These are phyloP conservation scores for Annulohypoxylon maeteangense DNA, from an alignment of 495 filamentous ascomycete species.

Conservation along the genomic window DNA sequence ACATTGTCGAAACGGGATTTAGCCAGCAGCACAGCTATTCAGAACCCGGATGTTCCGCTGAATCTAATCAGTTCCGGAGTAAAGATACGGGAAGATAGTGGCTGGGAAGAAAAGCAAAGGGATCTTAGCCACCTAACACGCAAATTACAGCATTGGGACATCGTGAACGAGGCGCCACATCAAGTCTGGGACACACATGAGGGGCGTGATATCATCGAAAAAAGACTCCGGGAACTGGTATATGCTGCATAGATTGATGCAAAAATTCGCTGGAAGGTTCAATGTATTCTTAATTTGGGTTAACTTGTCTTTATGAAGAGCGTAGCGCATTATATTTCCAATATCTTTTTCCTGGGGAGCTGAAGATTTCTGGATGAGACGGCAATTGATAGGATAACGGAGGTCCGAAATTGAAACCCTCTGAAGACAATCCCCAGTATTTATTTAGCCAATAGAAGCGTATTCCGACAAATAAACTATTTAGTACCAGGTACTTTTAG, in stretches of 20 bases:
- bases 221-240: slow-evolving; percentile 71
- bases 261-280: neutral
- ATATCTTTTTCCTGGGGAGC: neutral
- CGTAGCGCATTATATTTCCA: slow-evolving; percentile 4
- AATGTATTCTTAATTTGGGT: neutral
- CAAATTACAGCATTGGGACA: slow-evolving; percentile 84
- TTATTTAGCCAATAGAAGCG: too few relatives aligned
- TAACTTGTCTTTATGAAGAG: slow-evolving; percentile 3
- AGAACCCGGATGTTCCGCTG: slow-evolving; percentile 75
- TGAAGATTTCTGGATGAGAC: neutral
- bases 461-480: too few relatives aligned
- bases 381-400: neutral
- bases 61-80: slow-evolving; percentile 83
- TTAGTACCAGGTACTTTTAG: too few relatives aligned
- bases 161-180: slow-evolving; percentile 86
- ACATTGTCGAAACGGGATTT: slow-evolving; percentile 86
- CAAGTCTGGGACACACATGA: slow-evolving; percentile 79
- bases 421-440: too few relatives aligned
- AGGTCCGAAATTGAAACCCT: neutral
- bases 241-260: slow-evolving; percentile 12
- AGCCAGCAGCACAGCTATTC: slow-evolving; percentile 76
- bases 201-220: slow-evolving; percentile 76
- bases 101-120: slow-evolving; percentile 83
- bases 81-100: slow-evolving; percentile 62
- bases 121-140: slow-evolving; percentile 82